Percentiles rank a stretch among this genome's conserved stretches.
These are phyloP conservation scores for Rostrohypoxylon terebratum DNA, from an alignment of 495 filamentous ascomycete genomes.

Conservation along the genomic window DNA sequence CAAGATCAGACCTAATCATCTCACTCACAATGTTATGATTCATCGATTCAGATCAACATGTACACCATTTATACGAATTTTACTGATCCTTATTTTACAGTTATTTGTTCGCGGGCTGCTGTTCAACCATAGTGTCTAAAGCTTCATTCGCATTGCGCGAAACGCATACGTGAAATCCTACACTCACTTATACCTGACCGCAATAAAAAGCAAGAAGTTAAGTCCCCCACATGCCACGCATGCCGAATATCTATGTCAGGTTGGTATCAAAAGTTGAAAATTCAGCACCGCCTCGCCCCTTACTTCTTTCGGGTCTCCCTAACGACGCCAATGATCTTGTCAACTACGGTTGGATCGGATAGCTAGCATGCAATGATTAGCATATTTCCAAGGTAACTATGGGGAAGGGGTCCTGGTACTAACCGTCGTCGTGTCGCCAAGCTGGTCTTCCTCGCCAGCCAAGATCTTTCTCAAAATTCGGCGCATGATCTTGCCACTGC, in stretches of 20 bases:
- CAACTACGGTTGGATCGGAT: conserved; percentile 88
- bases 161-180: conserved; percentile 21
- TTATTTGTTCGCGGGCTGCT: neutral
- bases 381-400: conserved; percentile 22
- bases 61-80: conserved; percentile 1
- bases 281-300: conserved; percentile 13
- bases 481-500: conserved; percentile 98
- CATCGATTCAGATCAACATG: neutral
- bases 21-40: neutral
- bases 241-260: conserved; percentile 25
- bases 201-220: conserved; percentile 8
- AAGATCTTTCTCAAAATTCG: conserved; percentile 97
- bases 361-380: conserved; percentile 68
- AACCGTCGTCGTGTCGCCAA: conserved; percentile 94
- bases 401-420: conserved; percentile 60
- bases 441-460: conserved; percentile 94
- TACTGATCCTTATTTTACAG: conserved; percentile 11
- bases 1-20: neutral
- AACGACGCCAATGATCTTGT: conserved; percentile 86
- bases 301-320: conserved; percentile 68
- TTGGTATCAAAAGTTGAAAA: conserved; percentile 36
- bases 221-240: conserved; percentile 20
- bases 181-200: conserved; percentile 7
- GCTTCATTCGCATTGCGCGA: conserved; percentile 6
- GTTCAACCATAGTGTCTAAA: conserved; percentile 18